Evolutionary conservation across 1,139 yeast genomes (phyloP).

Genomic region (Saccharomyces hybrid): DNA sequence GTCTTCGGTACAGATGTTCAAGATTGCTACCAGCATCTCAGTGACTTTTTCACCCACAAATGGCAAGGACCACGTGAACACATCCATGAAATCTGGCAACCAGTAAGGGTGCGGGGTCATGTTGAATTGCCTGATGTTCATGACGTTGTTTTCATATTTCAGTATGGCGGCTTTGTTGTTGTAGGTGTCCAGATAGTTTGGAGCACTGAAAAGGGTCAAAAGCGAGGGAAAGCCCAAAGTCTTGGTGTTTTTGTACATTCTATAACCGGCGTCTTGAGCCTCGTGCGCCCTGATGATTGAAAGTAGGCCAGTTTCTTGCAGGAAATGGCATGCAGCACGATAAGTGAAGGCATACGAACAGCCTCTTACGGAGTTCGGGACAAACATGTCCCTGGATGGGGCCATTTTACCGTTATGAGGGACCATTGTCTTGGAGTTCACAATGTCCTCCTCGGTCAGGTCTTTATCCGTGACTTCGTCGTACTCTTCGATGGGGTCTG

Average conservation of each 20-base stretch:
- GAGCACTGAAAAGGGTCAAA: slow-evolving; percentile 91
- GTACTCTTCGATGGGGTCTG: slow-evolving; percentile 87
- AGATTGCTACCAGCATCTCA: slow-evolving; percentile 83
- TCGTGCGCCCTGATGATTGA: slow-evolving; percentile 93
- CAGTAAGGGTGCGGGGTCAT: slow-evolving; percentile 94
- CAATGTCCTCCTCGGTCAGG: slow-evolving; percentile 9
- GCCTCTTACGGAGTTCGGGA: slow-evolving; percentile 75
- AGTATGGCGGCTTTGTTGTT: slow-evolving; percentile 94
- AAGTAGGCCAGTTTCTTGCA: slow-evolving; percentile 70
- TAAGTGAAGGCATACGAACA: slow-evolving; percentile 90
- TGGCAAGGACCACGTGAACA: slow-evolving; percentile 94
- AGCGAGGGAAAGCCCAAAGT: slow-evolving; percentile 90
- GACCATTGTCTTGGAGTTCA: not conserved
- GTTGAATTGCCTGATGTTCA: slow-evolving; percentile 94
- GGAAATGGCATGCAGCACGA: slow-evolving; percentile 73
- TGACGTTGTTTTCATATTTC: slow-evolving; percentile 82
- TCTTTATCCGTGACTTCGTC: slow-evolving; percentile 58
- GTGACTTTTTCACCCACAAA: slow-evolving; percentile 94
- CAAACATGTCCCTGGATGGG: slow-evolving; percentile 37
- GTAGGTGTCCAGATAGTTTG: slow-evolving; percentile 88
- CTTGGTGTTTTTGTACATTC: slow-evolving; percentile 85
- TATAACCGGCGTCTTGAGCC: slow-evolving; percentile 97
- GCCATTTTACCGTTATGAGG: not conserved
- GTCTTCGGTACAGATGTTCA: slow-evolving; percentile 92
- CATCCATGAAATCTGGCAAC: slow-evolving; percentile 96